phyloP scores from a whole-genome alignment of 192 early-diverging fungal genomes.

The Rhizoclosmatium sp. region DNA sequence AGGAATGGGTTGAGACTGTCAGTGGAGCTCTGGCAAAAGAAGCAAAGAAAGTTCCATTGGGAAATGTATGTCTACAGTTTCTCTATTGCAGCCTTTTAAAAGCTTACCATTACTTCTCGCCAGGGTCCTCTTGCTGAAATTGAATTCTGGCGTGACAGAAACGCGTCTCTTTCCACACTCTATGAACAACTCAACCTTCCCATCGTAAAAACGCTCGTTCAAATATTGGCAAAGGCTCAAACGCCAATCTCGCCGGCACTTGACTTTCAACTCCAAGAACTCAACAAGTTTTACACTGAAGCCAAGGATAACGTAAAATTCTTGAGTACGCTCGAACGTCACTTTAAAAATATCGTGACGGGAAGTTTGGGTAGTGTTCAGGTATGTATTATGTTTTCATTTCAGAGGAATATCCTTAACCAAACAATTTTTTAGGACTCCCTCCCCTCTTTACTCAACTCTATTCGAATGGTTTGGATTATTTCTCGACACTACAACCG shows the following conservation, averaged over 20 bases:
- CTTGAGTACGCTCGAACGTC: conserved; percentile 66
- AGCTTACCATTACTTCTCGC: conserved; percentile 9
- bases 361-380: conserved; percentile 60
- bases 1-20: conserved; percentile 67
- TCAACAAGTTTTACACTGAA: conserved; percentile 68
- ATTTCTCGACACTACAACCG: conserved; percentile 73
- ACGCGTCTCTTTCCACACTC: conserved; percentile 60
- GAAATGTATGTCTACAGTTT: conserved; percentile 48
- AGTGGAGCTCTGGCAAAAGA: conserved; percentile 57
- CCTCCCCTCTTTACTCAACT: conserved; percentile 63
- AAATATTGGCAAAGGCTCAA: conserved; percentile 54
- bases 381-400: conserved; percentile 35
- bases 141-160: conserved; percentile 69
- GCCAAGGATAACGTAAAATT: conserved; percentile 75
- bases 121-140: conserved; percentile 71
- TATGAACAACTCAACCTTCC: conserved; percentile 68
- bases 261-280: conserved; percentile 63
- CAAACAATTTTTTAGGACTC: conserved; percentile 49
- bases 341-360: conserved; percentile 68
- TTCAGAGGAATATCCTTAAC: background rate
- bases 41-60: conserved; percentile 57
- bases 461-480: conserved; percentile 75
- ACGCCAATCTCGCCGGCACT: conserved; percentile 55
- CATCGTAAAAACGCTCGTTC: conserved; percentile 62
- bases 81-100: background rate